Evolutionary conservation across 2,329 filamentous ascomycete species (phyloP).

Genomic region (Magnaporthiopsis rhizophila): DNA sequence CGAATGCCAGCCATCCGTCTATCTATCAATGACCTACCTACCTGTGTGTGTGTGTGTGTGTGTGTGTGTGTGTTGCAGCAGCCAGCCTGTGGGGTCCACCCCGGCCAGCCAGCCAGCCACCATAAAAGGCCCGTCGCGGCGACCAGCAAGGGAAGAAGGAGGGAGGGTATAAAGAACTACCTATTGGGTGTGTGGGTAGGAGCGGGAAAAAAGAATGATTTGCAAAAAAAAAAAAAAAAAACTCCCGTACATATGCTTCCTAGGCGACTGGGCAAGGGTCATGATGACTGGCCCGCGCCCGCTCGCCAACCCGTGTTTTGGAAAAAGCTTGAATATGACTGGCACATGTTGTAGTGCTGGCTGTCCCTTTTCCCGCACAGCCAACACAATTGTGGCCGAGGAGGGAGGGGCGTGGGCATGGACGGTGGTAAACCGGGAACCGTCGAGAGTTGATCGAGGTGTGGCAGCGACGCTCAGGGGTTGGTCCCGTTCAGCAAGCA

Average conservation of each 20-base stretch:
- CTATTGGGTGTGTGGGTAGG: background rate
- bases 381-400: background rate
- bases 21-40: too few species aligned
- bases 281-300: background rate
- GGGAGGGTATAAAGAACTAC: background rate
- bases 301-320: background rate
- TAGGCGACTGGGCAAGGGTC: background rate
- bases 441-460: background rate
- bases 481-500: background rate
- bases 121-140: background rate
- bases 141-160: background rate
- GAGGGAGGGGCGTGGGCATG: background rate
- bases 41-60: too few species aligned
- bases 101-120: background rate
- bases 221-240: background rate
- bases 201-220: background rate
- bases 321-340: background rate
- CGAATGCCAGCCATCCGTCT: too few species aligned
- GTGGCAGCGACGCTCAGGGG: background rate
- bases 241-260: background rate
- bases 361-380: background rate
- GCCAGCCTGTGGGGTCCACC: background rate
- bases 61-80: too few species aligned
- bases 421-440: constrained; percentile 3
- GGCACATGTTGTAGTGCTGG: background rate